phyloP scores from a whole-genome alignment of 164 flowering plant species.

The Cinnamomum micranthum region DNA sequence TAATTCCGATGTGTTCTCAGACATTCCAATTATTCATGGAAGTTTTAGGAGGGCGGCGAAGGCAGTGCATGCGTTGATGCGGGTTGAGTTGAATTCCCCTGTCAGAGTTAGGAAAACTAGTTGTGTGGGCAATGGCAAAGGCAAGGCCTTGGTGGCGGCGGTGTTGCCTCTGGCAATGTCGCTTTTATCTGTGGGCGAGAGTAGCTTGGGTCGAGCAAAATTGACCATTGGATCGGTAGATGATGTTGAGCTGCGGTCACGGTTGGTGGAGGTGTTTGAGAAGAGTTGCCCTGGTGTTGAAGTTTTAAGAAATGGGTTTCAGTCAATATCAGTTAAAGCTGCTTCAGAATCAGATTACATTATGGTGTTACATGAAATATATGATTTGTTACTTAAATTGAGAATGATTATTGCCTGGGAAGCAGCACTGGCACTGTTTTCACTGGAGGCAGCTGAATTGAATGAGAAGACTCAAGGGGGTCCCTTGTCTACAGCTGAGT shows the following conservation, averaged over 20 bases:
- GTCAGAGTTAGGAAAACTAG: conserved; percentile 18
- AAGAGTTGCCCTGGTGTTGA: conserved; percentile 26
- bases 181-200: conserved; percentile 40
- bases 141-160: conserved; percentile 24
- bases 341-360: conserved; percentile 25
- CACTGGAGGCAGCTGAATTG: conserved; percentile 44
- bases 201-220: conserved; percentile 40
- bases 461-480: neutral
- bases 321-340: conserved; percentile 23
- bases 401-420: conserved; percentile 68
- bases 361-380: conserved; percentile 34
- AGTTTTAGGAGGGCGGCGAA: conserved; percentile 52
- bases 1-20: conserved; percentile 25
- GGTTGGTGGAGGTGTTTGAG: conserved; percentile 31
- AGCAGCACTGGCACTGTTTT: conserved; percentile 46
- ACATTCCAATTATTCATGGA: conserved; percentile 57
- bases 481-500: conserved; percentile 10
- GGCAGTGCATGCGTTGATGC: conserved; percentile 37
- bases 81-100: conserved; percentile 54
- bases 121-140: conserved; percentile 19
- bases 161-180: conserved; percentile 33
- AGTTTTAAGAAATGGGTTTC: conserved; percentile 22
- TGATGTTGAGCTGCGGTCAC: conserved; percentile 21
- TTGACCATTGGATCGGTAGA: conserved; percentile 26
- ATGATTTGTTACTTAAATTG: conserved; percentile 34